A percentile compares a stretch with the other conserved stretches of the same genome.
Conservation (phyloP, 2,329 filamentous ascomycete species). For the Hypomyces rosellus region DNA sequence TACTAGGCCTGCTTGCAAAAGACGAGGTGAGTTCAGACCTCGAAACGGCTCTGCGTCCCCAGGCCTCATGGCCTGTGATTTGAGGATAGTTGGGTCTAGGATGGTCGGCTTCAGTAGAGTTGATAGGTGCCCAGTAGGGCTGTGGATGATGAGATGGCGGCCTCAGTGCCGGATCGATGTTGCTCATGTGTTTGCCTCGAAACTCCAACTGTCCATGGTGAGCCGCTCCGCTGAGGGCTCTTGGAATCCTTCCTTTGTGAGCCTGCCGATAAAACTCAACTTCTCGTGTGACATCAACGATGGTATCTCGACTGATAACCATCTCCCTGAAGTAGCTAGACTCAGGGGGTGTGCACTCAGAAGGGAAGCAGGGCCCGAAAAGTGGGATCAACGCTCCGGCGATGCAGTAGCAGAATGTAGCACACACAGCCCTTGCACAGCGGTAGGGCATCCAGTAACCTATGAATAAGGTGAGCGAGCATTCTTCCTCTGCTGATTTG, state of each 20-base stretch:
- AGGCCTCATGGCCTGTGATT: background rate
- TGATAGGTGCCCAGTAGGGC: background rate
- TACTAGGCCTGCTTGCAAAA: background rate
- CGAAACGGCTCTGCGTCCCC: background rate
- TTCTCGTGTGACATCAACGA: constrained; percentile 40
- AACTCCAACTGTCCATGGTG: constrained; percentile 1
- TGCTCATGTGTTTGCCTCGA: constrained; percentile 1
- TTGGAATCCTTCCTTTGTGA: background rate
- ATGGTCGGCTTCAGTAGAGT: background rate
- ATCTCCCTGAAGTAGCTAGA: constrained; percentile 60
- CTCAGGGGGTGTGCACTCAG: constrained; percentile 59
- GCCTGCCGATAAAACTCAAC: constrained; percentile 5
- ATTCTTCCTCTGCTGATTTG: background rate
- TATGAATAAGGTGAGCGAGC: constrained; percentile 31
- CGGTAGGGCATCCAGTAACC: constrained; percentile 95
- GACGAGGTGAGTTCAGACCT: background rate
- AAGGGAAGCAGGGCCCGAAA: constrained; percentile 78
- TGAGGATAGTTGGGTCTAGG: background rate
- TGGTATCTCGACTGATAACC: constrained; percentile 54
- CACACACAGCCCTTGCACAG: constrained; percentile 79
- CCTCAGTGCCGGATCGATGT: background rate
- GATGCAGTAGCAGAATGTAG: constrained; percentile 83
- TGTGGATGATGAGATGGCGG: constrained; percentile 16
- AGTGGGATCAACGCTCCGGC: constrained; percentile 81
- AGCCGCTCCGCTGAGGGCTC: background rate